Percentiles rank a stretch among this genome's conserved stretches.
Evolutionary conservation across 768 basidiomycete genomes (phyloP).

Genomic region (Gyrodon lividus): DNA sequence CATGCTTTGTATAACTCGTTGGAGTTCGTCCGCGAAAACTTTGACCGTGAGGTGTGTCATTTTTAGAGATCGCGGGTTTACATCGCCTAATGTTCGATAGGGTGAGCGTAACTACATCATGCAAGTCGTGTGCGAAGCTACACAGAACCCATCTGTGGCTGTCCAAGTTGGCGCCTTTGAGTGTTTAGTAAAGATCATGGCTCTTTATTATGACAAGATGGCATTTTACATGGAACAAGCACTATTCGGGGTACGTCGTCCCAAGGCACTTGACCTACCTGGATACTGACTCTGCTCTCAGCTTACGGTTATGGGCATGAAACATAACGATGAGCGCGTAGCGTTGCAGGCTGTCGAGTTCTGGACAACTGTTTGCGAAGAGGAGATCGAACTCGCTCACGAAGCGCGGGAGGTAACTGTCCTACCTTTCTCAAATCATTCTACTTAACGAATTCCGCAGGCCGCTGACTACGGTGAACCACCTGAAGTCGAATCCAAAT

Average conservation of each 20-base stretch:
- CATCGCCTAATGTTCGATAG: conserved; percentile 39
- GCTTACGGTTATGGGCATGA: conserved; percentile 98
- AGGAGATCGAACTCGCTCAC: conserved; percentile 88
- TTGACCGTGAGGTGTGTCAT: conserved; percentile 85
- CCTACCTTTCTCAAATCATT: background rate
- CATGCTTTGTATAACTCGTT: conserved; percentile 92
- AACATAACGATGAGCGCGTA: conserved; percentile 85
- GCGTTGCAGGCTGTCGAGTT: conserved; percentile 97
- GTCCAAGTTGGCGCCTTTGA: conserved; percentile 98
- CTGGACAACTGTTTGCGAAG: conserved; percentile 99
- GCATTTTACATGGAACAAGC: conserved; percentile 99
- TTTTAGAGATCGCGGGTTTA: background rate
- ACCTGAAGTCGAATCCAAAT: conserved; percentile 81
- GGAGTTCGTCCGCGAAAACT: conserved; percentile 97
- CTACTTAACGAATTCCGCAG: conserved; percentile 37
- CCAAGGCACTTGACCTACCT: conserved; percentile 3
- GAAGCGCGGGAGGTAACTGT: conserved; percentile 83
- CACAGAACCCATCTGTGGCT: conserved; percentile 72
- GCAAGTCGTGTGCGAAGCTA: conserved; percentile 99
- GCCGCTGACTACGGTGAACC: conserved; percentile 87
- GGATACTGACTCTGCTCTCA: conserved; percentile 33
- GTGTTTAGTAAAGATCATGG: conserved; percentile 95
- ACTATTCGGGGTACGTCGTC: conserved; percentile 80
- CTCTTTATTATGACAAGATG: conserved; percentile 99
- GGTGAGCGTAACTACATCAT: conserved; percentile 99